Evolutionary conservation across 257 asterid genomes (phyloP), one percentile per base, ranked within the genome.

Genomic region (Przewalskia tangutica): DNA sequence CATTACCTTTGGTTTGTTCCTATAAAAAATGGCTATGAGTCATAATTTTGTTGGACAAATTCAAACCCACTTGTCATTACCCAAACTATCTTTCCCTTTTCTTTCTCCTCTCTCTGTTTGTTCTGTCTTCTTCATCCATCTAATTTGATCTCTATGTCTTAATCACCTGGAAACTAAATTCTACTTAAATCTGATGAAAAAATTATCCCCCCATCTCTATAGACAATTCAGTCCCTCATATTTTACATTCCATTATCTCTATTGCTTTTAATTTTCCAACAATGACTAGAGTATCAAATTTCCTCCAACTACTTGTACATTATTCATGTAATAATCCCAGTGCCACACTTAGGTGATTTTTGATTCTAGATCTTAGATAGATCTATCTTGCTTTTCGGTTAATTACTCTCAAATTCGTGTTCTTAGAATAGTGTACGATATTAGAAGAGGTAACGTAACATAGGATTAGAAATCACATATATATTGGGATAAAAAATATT

Each of bases 21-120:
- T 23, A 75, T 23, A 23, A 36, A 23, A 23, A 75, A 75, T 62
- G 62, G 4, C 42, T 50, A 75, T 75, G 79, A 75, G 60, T 48
- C 62, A 23, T 50, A 75, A 50, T 75, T 71, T 75, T 75, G 79
- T 50, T 75, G 79, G 79, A 75, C 46, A 48, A 48, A 75, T 27
- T 75, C 23, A 75, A 50, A 23, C 23, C 79, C 79, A 75, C 62
- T 75, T 50, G 79, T 62, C 79, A 48, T 75, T 48, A 75, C 14
- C 60, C 60, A 75, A 48, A 75, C 46, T 75, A 13, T 75, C 3
- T 73, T 73, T 32, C 23, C 79, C 42, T 48, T 71, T 73, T 73
- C 79, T 73, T 73, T 73, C 42, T 73, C 59, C 59, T 20, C 60
- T 70, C 56, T 71, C 36, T 6, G 40, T 73, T 10, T 46, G 17